Evolutionary conservation across 805 yeast genomes (phyloP), one percentile per base, ranked within the genome.

Genomic region (Barnettozyma pratensis): DNA sequence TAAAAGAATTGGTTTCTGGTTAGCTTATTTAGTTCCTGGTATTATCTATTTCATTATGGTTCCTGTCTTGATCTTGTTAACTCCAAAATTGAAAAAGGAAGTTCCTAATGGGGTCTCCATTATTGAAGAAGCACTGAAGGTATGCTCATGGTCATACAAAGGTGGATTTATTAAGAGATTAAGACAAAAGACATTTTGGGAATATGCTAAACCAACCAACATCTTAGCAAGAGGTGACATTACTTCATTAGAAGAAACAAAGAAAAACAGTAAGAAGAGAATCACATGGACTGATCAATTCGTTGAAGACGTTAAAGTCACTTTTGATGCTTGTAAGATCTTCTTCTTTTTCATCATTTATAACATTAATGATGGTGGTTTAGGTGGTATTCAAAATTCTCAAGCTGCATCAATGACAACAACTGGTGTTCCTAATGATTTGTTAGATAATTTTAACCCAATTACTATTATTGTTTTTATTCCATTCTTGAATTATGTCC

Each of bases 371-470:
- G 80, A 79, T 69, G 81, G 82, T 65, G 83, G 85, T 56, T 75
- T 83, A 49, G 75, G 87, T 34, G 45, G 51, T 37, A 49, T 55
- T 34, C 52, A 53, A 37, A 55, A 51, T 29, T 55, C 58, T 4
- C 88, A 83, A 62, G 88, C 91, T 35, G 85, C 81, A 48, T 73
- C 76, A 55, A 80, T 85, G 85, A 78, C 82, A 56, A 70, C 77
- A 45, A 87, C 85, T 63, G 85, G 87, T 29, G 73, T 85, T 55
- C 92, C 95, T 54, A 86, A 86, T 61, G 94, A 86, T 72, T 72
- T 85, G 56, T 75, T 85, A 71, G 85, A 81, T 66, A 83, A 80
- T 59, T 76, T 86, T 55, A 85, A 86, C 64, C 84, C 94, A 27
- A 69, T 86, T 54, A 83, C 87, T 34, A 76, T 86, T 56, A 83